Base-by-base conservation (phyloP, 768 basidiomycete genomes). In the Rhizopogon vinicolor region DNA sequence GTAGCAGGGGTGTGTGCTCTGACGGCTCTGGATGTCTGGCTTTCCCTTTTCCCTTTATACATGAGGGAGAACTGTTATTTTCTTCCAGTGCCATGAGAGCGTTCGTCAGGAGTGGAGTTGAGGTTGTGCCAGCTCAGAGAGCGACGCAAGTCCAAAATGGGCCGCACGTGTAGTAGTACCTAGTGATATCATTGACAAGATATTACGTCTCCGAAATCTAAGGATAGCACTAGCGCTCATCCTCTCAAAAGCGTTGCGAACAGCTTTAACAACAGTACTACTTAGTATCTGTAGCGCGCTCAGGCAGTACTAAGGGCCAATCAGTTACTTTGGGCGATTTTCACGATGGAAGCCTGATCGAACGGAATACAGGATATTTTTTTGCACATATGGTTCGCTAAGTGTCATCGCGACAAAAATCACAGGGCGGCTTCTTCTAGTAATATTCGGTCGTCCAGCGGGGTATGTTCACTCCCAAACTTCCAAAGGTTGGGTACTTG, bases 1-100 rank as follows among this genome's bases (percentile, higher is more conserved):
- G 46, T 14, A 69, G 68, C 39, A 71, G 61, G 31, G 69, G 68
- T 2, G 68, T 71, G 4, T 52, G 62, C 59, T 69, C 69, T 33
- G 69, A 68, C 33, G 62, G 61, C 55, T 64, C 58, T 45, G 44
- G 59, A 16, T 49, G 61, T 14, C 54, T 63, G 14, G 50, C 60
- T 31, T 70, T 69, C 13, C 58, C 61, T 44, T 69, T 71, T 5
- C 68, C 69, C 51, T 71, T 69, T 10, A 45, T 12, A 29, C 13
- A 54, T 28, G 13, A 16, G 33, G 63, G 58, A 35, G 16, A 52
- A 55, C 57, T 56, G 33, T 61, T 58, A 52, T 61, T 58, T 29
- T 52, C 54, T 39, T 49, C 53, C 33, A 52, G 44, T 28, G 63
- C 57, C 63, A 69, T 69, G 58, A 55, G 51, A 49, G 58, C 50